phyloP scores from a whole-genome alignment of 2,329 filamentous ascomycete species.

The Talaromyces sp. region DNA sequence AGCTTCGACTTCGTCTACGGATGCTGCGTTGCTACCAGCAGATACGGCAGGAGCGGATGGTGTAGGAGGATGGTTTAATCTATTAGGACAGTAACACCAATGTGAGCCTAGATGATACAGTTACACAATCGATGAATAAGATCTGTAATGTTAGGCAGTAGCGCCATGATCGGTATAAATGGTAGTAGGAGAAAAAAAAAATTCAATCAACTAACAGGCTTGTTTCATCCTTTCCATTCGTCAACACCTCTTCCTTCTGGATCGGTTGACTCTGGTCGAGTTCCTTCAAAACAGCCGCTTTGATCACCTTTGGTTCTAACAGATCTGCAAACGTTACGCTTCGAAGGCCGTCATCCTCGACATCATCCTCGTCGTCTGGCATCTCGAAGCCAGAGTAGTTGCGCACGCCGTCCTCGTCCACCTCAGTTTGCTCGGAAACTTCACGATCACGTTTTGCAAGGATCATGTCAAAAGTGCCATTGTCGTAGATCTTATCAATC shows the following conservation, averaged over 20 bases:
- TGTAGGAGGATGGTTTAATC: conserved; percentile 1
- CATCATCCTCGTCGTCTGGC: conserved; percentile 55
- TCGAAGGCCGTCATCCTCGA: conserved; percentile 59
- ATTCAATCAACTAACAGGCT: conserved; percentile 40
- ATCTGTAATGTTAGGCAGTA: conserved; percentile 28
- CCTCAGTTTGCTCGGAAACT: conserved; percentile 50
- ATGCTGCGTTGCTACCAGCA: conserved; percentile 12
- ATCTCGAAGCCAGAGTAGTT: conserved; percentile 77
- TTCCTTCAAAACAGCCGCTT: conserved; percentile 29
- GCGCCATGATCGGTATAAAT: conserved; percentile 5
- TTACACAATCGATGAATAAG: conserved; percentile 19
- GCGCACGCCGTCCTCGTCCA: conserved; percentile 66
- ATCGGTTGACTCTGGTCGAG: not conserved
- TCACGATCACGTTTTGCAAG: conserved; percentile 68
- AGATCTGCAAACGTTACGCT: conserved; percentile 60
- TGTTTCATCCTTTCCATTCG: conserved; percentile 28
- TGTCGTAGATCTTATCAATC: conserved; percentile 55
- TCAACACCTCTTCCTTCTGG: conserved; percentile 19
- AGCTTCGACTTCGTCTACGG: not conserved
- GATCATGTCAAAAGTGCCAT: conserved; percentile 56
- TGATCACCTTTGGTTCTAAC: conserved; percentile 64
- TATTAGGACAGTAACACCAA: conserved; percentile 10
- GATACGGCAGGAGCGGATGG: not conserved
- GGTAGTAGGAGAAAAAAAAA: conserved; percentile 20
- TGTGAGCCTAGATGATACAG: conserved; percentile 19